phyloP scores from a whole-genome alignment of 78 protist genomes.

The Emiliania huxleyi region DNA sequence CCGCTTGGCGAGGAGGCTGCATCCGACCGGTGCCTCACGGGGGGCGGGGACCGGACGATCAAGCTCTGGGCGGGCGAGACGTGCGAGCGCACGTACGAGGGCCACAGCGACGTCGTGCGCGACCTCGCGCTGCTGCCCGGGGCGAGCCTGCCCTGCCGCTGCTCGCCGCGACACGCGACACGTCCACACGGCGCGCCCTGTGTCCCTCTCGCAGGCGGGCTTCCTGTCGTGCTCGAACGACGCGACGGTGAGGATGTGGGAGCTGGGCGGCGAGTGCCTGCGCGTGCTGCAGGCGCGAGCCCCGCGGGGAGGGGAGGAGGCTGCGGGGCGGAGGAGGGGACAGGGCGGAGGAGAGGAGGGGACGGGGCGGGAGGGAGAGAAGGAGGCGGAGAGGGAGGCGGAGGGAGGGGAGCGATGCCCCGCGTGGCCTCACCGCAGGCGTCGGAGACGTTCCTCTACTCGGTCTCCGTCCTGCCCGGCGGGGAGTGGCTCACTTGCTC shows the following conservation, averaged over 20 bases:
- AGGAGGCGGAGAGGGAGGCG: too few relatives aligned
- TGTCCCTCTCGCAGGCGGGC: neutral
- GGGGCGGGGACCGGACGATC: conserved; percentile 74
- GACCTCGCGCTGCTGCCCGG: conserved; percentile 68
- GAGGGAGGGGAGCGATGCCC: too few relatives aligned
- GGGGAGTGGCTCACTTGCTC: conserved; percentile 59
- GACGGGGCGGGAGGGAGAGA: too few relatives aligned
- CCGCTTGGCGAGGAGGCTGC: conserved; percentile 56
- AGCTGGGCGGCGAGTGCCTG: conserved; percentile 53
- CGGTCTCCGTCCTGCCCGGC: conserved; percentile 40
- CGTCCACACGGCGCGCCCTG: conserved; percentile 50
- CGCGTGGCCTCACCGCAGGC: too few relatives aligned
- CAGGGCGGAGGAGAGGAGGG: too few relatives aligned
- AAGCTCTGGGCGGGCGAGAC: conserved; percentile 57
- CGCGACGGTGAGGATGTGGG: conserved; percentile 49
- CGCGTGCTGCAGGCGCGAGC: neutral
- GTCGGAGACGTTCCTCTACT: conserved; percentile 56
- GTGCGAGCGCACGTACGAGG: conserved; percentile 20
- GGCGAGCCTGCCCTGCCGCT: conserved; percentile 58
- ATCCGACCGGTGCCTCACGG: conserved; percentile 43
- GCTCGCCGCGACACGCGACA: too few relatives aligned
- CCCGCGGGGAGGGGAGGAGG: too few relatives aligned
- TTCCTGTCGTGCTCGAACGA: neutral
- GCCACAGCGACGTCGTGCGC: conserved; percentile 78
- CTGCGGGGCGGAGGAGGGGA: too few relatives aligned